Evolutionary conservation across 805 yeast genomes (phyloP).

Genomic region (Isabelozyma heimii): DNA sequence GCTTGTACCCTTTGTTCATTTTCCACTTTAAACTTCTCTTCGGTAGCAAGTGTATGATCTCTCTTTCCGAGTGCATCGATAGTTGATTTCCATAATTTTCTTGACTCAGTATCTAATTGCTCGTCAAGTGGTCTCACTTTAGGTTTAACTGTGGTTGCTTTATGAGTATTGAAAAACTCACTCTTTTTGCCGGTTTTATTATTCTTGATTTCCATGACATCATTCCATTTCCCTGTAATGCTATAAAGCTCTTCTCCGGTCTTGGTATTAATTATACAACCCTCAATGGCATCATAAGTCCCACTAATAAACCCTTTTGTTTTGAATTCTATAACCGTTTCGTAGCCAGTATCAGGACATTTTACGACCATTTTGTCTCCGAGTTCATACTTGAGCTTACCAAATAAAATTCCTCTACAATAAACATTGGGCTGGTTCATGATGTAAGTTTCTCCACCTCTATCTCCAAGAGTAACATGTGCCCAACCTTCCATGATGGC

Average conservation of each 20-base stretch:
- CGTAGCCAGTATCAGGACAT: constrained; percentile 55
- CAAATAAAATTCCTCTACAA: constrained; percentile 89
- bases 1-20: constrained; percentile 78
- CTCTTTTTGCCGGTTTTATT: constrained; percentile 41
- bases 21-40: constrained; percentile 84
- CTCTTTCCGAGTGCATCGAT: constrained; percentile 75
- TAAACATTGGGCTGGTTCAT: constrained; percentile 96
- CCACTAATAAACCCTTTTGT: constrained; percentile 94
- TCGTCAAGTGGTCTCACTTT: constrained; percentile 72
- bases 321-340: constrained; percentile 87
- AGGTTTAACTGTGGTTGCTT: constrained; percentile 56
- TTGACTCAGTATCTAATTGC: constrained; percentile 79
- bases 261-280: constrained; percentile 51
- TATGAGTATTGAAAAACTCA: constrained; percentile 44
- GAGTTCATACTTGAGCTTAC: constrained; percentile 82
- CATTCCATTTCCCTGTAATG: constrained; percentile 93
- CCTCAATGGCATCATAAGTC: constrained; percentile 84
- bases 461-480: constrained; percentile 63
- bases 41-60: constrained; percentile 82
- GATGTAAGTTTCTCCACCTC: constrained; percentile 67
- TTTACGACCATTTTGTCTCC: constrained; percentile 88
- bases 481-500: constrained; percentile 95
- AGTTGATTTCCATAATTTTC: constrained; percentile 81
- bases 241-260: constrained; percentile 54
- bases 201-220: constrained; percentile 66